Conservation (phyloP, 441 rosid species). For the Kokia cookei region DNA sequence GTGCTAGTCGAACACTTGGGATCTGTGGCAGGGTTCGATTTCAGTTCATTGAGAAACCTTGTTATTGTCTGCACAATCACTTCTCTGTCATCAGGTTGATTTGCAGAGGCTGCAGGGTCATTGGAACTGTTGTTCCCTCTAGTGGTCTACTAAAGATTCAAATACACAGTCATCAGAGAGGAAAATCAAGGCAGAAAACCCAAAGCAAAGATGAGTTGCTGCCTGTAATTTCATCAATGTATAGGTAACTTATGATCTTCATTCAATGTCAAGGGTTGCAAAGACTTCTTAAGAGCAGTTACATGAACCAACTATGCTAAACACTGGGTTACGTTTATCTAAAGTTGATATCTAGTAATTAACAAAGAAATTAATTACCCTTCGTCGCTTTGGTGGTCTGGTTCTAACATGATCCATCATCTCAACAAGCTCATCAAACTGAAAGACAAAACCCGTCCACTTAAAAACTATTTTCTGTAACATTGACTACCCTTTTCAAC, state of each 20-base stretch:
- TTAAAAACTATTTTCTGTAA: too few relatives aligned
- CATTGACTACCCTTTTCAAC: background rate
- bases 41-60: conserved; percentile 31
- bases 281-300: background rate
- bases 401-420: conserved; percentile 18
- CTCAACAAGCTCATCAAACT: conserved; percentile 35
- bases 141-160: conserved; percentile 7
- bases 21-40: conserved; percentile 12
- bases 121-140: conserved; percentile 11
- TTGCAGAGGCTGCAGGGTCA: conserved; percentile 10
- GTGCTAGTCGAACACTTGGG: background rate
- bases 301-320: background rate
- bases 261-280: too few relatives aligned
- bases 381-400: conserved; percentile 25
- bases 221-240: background rate
- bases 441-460: background rate
- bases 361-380: background rate
- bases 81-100: conserved; percentile 15
- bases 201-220: background rate
- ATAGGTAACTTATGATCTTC: too few relatives aligned
- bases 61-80: conserved; percentile 27
- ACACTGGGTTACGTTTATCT: background rate
- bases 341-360: background rate
- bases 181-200: background rate
- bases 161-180: background rate